Evolutionary conservation across 2,329 filamentous ascomycete genomes (phyloP), one percentile per base, ranked within the genome.

Genomic region (Aspergillus texensis): DNA sequence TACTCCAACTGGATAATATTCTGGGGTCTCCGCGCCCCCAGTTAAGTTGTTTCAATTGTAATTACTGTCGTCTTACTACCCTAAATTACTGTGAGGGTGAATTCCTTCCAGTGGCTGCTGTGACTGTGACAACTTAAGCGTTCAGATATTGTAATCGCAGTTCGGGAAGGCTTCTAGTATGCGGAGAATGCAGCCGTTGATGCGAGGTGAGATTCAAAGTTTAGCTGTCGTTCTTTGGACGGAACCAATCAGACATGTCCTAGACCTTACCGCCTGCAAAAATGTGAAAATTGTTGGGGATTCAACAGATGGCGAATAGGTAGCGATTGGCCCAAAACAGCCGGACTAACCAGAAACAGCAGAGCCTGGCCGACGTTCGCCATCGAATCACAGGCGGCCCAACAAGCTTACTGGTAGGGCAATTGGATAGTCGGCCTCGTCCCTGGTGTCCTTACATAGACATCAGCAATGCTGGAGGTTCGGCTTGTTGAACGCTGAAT

Each of bases 211-310:
- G 43, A 57, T 41, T 41, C 39, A 41, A 41, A n/a, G 39, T 41
- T 32, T 46, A 26, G 28, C n/a, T 45, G n/a, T 10, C n/a, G 50
- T 57, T 26, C 21, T 21, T 6, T 6, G 6, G 24, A 21, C 11
- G 30, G 16, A 34, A 39, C 58, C 58, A 56, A 45, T 48, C 36
- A 48, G 12, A 57, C 1, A 6, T 8, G 6, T 12, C 1, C 1
- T 19, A 24, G 26, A 21, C 46, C 53, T 63, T 57, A 65, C 64
- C 62, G 56, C 60, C 62, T 60, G 57, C 58, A 61, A 60, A 56
- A 62, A 57, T 50, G 58, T 53, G 58, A 62, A 74, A 75, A 75
- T 68, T 62, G 73, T 75, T 75, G 73, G 73, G 71, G 70, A 75
- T 71, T 72, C 73, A 75, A 75, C 71, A 68, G 65, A 63, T 67